A percentile compares a stretch with the other conserved stretches of the same genome.
Conservation (phyloP, 108 stramenopile genomes). For the Pseudonitzschia multiseries region DNA sequence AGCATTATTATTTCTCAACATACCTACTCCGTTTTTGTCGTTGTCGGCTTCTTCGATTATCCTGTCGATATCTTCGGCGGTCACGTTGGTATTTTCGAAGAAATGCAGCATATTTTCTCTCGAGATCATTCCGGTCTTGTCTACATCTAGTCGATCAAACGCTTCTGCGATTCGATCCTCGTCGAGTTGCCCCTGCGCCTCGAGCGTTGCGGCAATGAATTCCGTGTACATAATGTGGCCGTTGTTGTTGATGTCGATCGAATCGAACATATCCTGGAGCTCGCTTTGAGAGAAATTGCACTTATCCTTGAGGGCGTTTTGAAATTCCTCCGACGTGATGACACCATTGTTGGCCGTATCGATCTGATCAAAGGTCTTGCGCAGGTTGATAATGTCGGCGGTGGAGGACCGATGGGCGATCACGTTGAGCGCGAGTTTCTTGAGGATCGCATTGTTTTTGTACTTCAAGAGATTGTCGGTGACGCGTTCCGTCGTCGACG, state of each 20-base stretch:
- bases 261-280: slow-evolving; percentile 43
- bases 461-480: slow-evolving; percentile 40
- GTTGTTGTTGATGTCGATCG: slow-evolving; percentile 62
- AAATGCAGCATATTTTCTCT: slow-evolving; percentile 51
- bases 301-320: slow-evolving; percentile 35
- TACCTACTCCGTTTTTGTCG: slow-evolving; percentile 41
- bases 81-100: slow-evolving; percentile 36
- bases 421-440: slow-evolving; percentile 51
- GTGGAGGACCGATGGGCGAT: slow-evolving; percentile 61
- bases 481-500: slow-evolving; percentile 23
- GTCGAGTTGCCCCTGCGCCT: slow-evolving; percentile 46
- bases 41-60: slow-evolving; percentile 50
- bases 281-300: slow-evolving; percentile 43
- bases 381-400: slow-evolving; percentile 72
- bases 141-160: slow-evolving; percentile 81
- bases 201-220: slow-evolving; percentile 64
- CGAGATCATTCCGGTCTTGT: slow-evolving; percentile 74
- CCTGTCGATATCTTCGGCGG: slow-evolving; percentile 39
- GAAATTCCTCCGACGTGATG: slow-evolving; percentile 56
- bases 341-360: slow-evolving; percentile 66
- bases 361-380: slow-evolving; percentile 70
- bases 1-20: not conserved
- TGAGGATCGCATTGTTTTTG: slow-evolving; percentile 46
- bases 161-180: slow-evolving; percentile 71
- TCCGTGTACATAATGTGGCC: slow-evolving; percentile 75